Evolutionary conservation across 495 filamentous ascomycete species (phyloP).

Genomic region (Podospora comata): DNA sequence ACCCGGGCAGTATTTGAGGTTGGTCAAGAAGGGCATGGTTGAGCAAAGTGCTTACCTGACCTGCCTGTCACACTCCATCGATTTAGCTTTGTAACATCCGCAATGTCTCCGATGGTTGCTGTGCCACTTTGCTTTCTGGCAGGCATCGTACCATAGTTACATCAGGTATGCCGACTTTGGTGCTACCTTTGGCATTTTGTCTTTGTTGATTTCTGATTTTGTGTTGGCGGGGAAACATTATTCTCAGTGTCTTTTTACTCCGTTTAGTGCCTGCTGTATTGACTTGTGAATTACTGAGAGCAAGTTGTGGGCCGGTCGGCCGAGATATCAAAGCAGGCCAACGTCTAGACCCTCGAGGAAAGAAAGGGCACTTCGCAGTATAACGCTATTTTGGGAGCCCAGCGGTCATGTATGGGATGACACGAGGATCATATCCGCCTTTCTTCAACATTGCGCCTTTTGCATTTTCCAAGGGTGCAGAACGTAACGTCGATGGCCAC

Average conservation of each 20-base stretch:
- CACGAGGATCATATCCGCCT: neutral
- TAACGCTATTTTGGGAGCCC: neutral
- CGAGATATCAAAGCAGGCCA: neutral
- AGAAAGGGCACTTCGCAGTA: neutral
- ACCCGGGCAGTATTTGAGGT: neutral
- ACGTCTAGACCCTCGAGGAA: neutral
- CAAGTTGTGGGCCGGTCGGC: neutral
- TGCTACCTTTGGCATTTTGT: neutral
- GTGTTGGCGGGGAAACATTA: neutral
- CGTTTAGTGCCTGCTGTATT: neutral
- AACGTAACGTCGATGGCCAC: neutral
- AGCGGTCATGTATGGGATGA: neutral
- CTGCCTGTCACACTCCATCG: neutral
- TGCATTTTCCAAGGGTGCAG: neutral
- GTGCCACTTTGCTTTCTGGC: neutral
- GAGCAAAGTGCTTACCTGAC: neutral
- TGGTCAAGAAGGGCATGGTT: neutral
- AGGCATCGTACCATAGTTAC: neutral
- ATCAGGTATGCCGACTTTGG: neutral
- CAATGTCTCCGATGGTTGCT: neutral
- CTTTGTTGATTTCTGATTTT: neutral
- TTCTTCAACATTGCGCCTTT: neutral
- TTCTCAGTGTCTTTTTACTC: neutral
- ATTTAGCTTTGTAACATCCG: neutral
- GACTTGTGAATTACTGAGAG: neutral